A percentile compares a stretch with the other conserved stretches of the same genome.
These are phyloP conservation scores for Phytophthora tubulina DNA, from an alignment of 352 stramenopile species.

Conservation along the genomic window DNA sequence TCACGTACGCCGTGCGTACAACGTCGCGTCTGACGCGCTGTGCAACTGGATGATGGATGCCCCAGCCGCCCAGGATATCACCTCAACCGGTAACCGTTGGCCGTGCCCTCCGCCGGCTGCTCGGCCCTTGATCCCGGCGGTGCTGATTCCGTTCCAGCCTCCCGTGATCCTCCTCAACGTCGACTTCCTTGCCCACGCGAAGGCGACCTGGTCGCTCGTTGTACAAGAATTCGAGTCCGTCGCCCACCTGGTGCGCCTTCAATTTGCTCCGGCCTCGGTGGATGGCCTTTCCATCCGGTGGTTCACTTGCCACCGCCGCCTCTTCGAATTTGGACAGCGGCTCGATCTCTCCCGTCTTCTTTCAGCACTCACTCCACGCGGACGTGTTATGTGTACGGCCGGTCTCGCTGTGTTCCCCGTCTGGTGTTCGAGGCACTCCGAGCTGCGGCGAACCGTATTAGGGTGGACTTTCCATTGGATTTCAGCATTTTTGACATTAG, in stretches of 20 bases:
- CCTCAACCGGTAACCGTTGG: background rate
- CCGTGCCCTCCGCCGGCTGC: background rate
- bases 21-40: constrained; percentile 8
- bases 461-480: background rate
- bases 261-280: background rate
- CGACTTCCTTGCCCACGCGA: background rate
- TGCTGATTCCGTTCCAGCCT: background rate
- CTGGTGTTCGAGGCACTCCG: background rate
- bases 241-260: constrained; percentile 2
- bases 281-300: background rate
- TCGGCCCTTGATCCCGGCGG: background rate
- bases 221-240: background rate
- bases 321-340: background rate
- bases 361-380: background rate
- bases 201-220: constrained; percentile 16
- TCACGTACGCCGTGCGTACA: constrained; percentile 5
- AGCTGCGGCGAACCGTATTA: background rate
- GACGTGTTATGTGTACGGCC: background rate
- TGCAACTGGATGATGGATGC: constrained; percentile 39
- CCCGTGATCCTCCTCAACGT: background rate
- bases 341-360: background rate
- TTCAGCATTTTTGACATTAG: background rate
- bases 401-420: background rate
- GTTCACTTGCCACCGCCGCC: background rate
- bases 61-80: background rate